Conservation (phyloP, 805 yeast species). For the Saturnispora silvae region DNA sequence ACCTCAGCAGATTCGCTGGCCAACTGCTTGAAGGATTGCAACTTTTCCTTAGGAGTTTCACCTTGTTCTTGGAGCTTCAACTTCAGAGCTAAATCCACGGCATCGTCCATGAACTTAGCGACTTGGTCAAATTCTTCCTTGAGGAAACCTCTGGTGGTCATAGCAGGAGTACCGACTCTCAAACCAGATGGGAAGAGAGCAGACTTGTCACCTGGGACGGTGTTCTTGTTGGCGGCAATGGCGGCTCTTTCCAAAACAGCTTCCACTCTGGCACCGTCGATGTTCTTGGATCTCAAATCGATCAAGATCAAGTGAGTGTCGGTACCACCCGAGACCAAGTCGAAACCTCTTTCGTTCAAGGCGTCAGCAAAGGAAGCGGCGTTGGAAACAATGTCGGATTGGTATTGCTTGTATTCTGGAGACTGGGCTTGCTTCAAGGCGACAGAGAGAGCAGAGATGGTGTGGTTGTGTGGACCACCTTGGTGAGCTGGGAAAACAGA, state of each 20-base stretch:
- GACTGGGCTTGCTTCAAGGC: constrained; percentile 90
- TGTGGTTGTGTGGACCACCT: constrained; percentile 99
- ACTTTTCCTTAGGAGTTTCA: constrained; percentile 43
- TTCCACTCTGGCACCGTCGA: constrained; percentile 96
- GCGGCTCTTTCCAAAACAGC: constrained; percentile 88
- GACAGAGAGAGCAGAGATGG: constrained; percentile 93
- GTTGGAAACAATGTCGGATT: constrained; percentile 75
- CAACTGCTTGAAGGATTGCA: constrained; percentile 60
- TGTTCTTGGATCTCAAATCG: constrained; percentile 75
- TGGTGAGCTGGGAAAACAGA: constrained; percentile 99
- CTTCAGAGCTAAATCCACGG: constrained; percentile 56
- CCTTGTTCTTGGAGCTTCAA: constrained; percentile 54
- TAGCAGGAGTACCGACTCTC: constrained; percentile 97
- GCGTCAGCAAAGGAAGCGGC: constrained; percentile 75
- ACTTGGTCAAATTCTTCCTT: constrained; percentile 76
- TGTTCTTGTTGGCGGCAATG: constrained; percentile 94
- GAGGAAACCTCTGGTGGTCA: constrained; percentile 94
- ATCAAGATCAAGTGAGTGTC: constrained; percentile 95
- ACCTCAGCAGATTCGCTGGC: constrained; percentile 59
- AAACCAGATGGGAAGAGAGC: constrained; percentile 96
- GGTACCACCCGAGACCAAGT: constrained; percentile 87
- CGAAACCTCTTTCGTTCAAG: constrained; percentile 63
- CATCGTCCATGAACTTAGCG: constrained; percentile 69
- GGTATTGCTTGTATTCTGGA: constrained; percentile 88
- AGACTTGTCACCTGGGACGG: constrained; percentile 95